Conservation (phyloP, 2,329 filamentous ascomycete genomes). For the Fusarium multiceps region DNA sequence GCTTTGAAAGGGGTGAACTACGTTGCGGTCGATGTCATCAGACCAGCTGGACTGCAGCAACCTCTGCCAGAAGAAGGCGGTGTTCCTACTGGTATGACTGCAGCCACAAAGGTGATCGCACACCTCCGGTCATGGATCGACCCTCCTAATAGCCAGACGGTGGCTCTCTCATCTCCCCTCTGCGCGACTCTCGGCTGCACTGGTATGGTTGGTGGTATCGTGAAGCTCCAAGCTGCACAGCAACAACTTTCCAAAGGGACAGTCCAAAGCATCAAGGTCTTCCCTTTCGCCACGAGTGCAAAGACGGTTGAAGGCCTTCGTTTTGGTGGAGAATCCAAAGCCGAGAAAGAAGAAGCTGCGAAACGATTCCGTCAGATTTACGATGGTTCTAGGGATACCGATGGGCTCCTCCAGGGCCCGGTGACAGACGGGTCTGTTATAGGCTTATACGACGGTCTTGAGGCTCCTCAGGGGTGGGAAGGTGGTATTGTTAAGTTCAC, state of each 20-base stretch:
- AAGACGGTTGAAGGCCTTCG: conserved; percentile 75
- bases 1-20: conserved; percentile 81
- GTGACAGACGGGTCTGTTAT: conserved; percentile 90
- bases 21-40: conserved; percentile 86
- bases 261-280: conserved; percentile 77
- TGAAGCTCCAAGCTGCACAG: conserved; percentile 87
- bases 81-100: conserved; percentile 59
- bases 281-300: conserved; percentile 75
- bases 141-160: conserved; percentile 82
- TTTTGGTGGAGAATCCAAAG: conserved; percentile 88
- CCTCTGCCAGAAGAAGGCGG: conserved; percentile 75
- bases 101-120: conserved; percentile 75
- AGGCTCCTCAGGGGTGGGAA: conserved; percentile 73
- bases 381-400: conserved; percentile 62
- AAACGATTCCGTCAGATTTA: conserved; percentile 80
- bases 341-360: conserved; percentile 80
- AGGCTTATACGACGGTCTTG: conserved; percentile 65
- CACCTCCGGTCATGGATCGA: conserved; percentile 84
- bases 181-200: conserved; percentile 78
- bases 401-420: conserved; percentile 81
- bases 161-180: conserved; percentile 80
- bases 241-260: conserved; percentile 74
- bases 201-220: conserved; percentile 83
- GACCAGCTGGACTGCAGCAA: conserved; percentile 80
- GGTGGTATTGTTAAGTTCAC: conserved; percentile 88